Base-by-base conservation (phyloP, 1,284 basidiomycete species). In the Volvariella surrecta region DNA sequence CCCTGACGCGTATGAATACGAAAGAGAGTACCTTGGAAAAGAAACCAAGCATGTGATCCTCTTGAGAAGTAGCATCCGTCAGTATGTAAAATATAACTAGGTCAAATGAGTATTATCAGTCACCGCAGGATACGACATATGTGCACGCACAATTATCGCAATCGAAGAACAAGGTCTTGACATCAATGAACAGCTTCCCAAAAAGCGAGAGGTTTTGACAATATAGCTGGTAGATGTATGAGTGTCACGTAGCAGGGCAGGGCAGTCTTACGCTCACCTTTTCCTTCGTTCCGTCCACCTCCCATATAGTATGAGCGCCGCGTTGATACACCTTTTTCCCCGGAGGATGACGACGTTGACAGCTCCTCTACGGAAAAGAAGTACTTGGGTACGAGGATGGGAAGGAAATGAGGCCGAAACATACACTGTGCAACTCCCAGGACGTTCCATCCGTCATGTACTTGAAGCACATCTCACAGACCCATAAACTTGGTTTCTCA, bases 171-270 rank as follows among this genome's bases (percentile, higher is more conserved):
- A 98, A 71, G 1, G 94, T 96, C 70, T 99, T 99, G 57, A 95
- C 88, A 57, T 98, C 95, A 57, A 99, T 97, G 63, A 99, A 99
- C n/a, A 98, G 72, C 61, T 99, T 99, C 34, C 94, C 95, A 56
- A 98, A 98, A 2, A 99, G 71, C 22, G 91, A 89, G 20, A 99
- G 68, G 56, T 95, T 95, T 62, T 98, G 95, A 59, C 91, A 96
- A 58, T 95, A 99, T 8, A 97, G 73, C 90, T 95, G 56, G 3
- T 46, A 19, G 15, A 16, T 38, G 20, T 44, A 48, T 37, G 21
- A 42, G 20, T 18, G 48, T 41, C 24, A 43, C 39, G 39, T 16
- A 40, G n/a, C 3, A 40, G 17, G n/a, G 20, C 34, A 35, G 22
- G 17, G 35, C 16, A 20, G 21, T 40, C 28, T 49, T 38, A 15